These are phyloP conservation scores for Botrytis sinoallii DNA, from an alignment of 2,329 filamentous ascomycete genomes.

Conservation along the genomic window DNA sequence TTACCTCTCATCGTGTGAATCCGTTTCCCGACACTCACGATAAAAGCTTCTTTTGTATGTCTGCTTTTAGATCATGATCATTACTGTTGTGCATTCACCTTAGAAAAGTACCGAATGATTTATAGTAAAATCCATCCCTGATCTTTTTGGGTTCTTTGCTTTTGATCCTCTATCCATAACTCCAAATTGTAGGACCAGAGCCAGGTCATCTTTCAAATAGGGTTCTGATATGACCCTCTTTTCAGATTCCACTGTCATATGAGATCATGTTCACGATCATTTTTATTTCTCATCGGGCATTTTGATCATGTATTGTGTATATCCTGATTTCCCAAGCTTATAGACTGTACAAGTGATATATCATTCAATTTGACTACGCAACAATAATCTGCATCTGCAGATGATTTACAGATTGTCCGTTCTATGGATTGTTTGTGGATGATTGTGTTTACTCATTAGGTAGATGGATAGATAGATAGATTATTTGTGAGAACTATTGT, in stretches of 20 bases:
- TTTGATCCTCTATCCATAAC: not conserved
- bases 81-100: too few species aligned
- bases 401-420: too few species aligned
- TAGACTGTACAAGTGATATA: too few species aligned
- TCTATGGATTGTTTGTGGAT: too few species aligned
- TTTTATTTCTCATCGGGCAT: rapidly evolving
- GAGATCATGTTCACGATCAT: rapidly evolving
- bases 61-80: not conserved
- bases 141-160: not conserved
- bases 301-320: not conserved
- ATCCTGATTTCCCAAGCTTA: too few species aligned
- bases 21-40: not conserved
- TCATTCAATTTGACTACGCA: too few species aligned
- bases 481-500: too few species aligned
- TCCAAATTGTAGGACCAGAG: not conserved
- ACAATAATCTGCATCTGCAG: too few species aligned
- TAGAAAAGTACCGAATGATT: too few species aligned
- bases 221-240: not conserved
- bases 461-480: too few species aligned
- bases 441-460: too few species aligned
- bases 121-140: not conserved
- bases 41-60: not conserved
- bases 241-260: rapidly evolving
- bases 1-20: not conserved
- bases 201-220: not conserved